Evolutionary conservation across 208 protist species (phyloP).

Genomic region (Leishmania martiniquensis): DNA sequence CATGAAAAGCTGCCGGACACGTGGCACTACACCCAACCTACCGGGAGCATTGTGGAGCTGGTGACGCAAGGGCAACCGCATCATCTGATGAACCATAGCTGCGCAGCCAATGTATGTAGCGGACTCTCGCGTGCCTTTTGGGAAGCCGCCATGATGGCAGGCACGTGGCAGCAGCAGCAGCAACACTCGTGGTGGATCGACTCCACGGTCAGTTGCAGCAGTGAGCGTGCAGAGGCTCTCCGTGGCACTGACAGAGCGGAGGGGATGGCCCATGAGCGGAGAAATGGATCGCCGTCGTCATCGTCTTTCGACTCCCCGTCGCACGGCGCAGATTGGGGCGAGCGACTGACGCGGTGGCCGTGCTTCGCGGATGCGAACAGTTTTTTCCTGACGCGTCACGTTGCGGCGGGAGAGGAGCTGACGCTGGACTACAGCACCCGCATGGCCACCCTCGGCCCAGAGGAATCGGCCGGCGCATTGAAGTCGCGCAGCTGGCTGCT

Average conservation of each 20-base stretch:
- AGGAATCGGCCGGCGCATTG: conserved; percentile 21
- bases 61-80: conserved; percentile 67
- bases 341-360: conserved; percentile 43
- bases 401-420: conserved; percentile 67
- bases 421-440: conserved; percentile 74
- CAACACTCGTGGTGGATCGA: not conserved
- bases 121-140: conserved; percentile 73
- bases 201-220: not conserved
- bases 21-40: conserved; percentile 79
- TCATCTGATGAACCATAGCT: conserved; percentile 84
- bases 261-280: not conserved
- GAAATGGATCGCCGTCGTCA: not conserved
- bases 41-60: conserved; percentile 59
- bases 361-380: conserved; percentile 76
- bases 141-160: conserved; percentile 35
- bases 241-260: not conserved
- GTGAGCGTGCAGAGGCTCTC: not conserved
- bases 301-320: not conserved
- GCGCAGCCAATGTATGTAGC: conserved; percentile 61
- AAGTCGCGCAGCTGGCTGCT: conserved; percentile 38
- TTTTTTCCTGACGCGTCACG: conserved; percentile 69
- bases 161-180: not conserved
- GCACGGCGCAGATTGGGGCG: conserved; percentile 11
- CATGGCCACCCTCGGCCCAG: conserved; percentile 52
- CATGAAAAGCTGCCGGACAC: conserved; percentile 70